Base-by-base conservation (phyloP, 768 basidiomycete genomes). In the Butyriboletus loyo region DNA sequence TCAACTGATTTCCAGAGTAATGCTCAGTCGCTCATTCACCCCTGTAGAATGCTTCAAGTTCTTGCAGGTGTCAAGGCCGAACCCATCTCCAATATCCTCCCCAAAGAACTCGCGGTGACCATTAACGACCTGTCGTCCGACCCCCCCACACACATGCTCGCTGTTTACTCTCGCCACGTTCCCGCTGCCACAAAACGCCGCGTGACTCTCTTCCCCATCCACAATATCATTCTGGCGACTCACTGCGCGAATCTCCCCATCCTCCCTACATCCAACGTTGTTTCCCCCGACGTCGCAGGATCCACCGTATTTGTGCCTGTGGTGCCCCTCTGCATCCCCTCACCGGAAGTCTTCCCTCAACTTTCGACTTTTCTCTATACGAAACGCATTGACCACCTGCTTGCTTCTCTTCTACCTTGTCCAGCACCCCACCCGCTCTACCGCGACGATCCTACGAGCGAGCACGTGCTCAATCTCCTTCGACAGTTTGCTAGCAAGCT, bases 331-430 rank as follows among this genome's bases (percentile, higher is more conserved):
- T 75, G 80, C 37, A 75, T 92, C 13, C 89, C 90, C 2, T 84
- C 86, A 2, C 82, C 87, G 0, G 77, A 79, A 2, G 81, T 87
- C 0, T 91, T 90, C 70, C 70, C 81, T 9, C 68, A 82, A 30
- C 74, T 92, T 9, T 82, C 83, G 58, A 67, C 74, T 0, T 90
- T 79, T 73, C 74, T 92, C 57, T 89, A 92, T 72, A 79, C 78
- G 25, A 83, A 86, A 63, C 78, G 81, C 55, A 73, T 84, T 25
- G 72, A 73, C 45, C 56, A 69, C n/a, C 77, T 92, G 49, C 74
- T 92, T 35, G 74, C 74, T 24, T 72, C 80, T 0, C 81, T 92
- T 45, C 74, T 92, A 56, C 88, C 89, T 22, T 62, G 52, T 71
- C 50, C 66, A 17, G 40, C 62, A 14, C 66, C 69, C 59, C 47